Percentiles rank a stretch among this genome's conserved stretches.
phyloP scores from a whole-genome alignment of 73 alveolate genomes.

The Paramecium primaurelia region DNA sequence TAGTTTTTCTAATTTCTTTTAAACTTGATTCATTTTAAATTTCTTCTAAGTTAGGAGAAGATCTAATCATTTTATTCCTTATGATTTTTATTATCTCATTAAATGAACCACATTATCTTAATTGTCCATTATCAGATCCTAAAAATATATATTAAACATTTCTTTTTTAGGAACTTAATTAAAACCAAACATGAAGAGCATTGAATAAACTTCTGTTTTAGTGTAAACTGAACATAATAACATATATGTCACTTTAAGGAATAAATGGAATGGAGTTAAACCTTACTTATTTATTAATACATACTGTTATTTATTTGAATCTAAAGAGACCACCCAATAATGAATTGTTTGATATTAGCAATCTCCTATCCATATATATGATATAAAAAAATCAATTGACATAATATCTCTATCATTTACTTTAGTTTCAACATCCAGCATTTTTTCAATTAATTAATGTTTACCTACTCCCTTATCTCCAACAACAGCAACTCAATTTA shows the following conservation, averaged over 20 bases:
- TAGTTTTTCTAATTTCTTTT: background rate
- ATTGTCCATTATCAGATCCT: background rate
- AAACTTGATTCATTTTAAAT: background rate
- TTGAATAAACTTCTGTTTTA: background rate
- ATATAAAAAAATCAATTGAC: constrained; percentile 10
- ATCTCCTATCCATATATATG: constrained; percentile 13
- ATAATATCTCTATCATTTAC: background rate
- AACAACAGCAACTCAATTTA: constrained; percentile 4
- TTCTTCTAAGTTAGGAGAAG: background rate
- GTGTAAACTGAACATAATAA: background rate
- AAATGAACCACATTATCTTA: background rate
- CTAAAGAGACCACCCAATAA: background rate
- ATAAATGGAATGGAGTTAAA: background rate
- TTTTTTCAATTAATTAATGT: constrained; percentile 2
- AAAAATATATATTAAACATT: background rate
- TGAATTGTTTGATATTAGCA: background rate
- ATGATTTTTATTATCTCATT: background rate
- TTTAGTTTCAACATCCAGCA: constrained; percentile 8
- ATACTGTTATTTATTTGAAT: background rate
- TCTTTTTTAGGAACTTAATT: background rate
- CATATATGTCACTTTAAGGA: background rate
- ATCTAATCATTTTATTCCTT: background rate
- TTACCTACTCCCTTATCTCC: constrained; percentile 34
- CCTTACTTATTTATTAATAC: background rate
- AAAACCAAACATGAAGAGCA: background rate